These are phyloP conservation scores for Colletotrichum acutatum DNA, from an alignment of 2,329 filamentous ascomycete species.

Conservation along the genomic window DNA sequence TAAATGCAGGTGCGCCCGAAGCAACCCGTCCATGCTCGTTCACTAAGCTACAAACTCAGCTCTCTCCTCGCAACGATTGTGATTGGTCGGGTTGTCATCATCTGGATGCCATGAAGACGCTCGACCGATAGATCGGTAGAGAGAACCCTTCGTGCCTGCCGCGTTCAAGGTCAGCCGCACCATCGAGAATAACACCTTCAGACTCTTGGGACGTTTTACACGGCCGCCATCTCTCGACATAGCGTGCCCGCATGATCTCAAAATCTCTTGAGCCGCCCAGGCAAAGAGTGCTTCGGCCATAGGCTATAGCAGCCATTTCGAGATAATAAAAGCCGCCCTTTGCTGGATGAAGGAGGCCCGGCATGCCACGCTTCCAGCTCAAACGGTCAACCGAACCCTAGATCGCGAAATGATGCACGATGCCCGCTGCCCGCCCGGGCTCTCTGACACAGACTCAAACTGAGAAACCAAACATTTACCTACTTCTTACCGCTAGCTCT, in stretches of 20 bases:
- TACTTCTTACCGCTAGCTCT: neutral
- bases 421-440: conserved; percentile 1
- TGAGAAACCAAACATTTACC: neutral
- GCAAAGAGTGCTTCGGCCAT: neutral
- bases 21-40: neutral
- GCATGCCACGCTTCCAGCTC: neutral
- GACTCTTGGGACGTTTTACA: conserved; percentile 16
- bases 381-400: conserved; percentile 32
- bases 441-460: conserved; percentile 8
- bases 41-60: neutral
- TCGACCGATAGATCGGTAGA: neutral
- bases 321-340: neutral
- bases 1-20: neutral
- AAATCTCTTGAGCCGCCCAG: neutral
- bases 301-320: neutral
- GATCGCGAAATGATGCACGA: conserved; percentile 16
- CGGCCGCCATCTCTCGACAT: neutral
- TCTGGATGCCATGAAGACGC: conserved; percentile 4
- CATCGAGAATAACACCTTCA: neutral
- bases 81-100: neutral
- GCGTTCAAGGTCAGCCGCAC: neutral
- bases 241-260: neutral
- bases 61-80: neutral
- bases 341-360: neutral
- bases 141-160: neutral